These are phyloP conservation scores for Dactylis glomerata DNA, from an alignment of 176 grass and related monocot genomes.

Conservation along the genomic window DNA sequence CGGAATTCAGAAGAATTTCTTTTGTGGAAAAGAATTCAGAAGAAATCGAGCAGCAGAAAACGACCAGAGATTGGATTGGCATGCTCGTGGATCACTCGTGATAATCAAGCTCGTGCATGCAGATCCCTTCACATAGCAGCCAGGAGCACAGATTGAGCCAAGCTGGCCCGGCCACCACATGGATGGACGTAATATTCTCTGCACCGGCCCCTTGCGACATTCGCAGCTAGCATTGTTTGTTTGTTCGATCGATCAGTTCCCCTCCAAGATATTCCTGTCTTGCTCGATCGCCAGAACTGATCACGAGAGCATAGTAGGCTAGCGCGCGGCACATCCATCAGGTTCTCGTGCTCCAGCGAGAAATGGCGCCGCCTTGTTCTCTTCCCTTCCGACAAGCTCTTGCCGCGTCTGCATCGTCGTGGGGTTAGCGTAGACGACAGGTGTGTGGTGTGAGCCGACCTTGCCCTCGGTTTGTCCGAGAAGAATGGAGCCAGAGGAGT, in stretches of 20 bases:
- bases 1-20: neutral
- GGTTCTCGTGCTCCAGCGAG: conserved; percentile 5
- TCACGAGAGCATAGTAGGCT: conserved; percentile 47
- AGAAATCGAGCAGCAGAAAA: neutral
- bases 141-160: conserved; percentile 5
- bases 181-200: conserved; percentile 44
- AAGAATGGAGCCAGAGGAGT: conserved; percentile 32
- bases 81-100: neutral
- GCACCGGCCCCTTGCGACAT: neutral
- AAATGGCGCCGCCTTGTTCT: conserved; percentile 7
- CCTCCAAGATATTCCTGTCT: conserved; percentile 20
- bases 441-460: neutral
- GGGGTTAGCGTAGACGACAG: neutral
- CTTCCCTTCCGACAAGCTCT: neutral
- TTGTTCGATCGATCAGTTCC: neutral
- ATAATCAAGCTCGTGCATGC: neutral
- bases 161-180: conserved; percentile 23
- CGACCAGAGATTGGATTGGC: neutral
- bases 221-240: neutral
- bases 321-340: neutral
- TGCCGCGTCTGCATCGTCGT: conserved; percentile 19
- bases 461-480: neutral
- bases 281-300: conserved; percentile 10
- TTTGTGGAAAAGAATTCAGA: neutral
- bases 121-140: neutral